These are phyloP conservation scores for Leishmania lainsoni DNA, from an alignment of 208 protist genomes.

Conservation along the genomic window DNA sequence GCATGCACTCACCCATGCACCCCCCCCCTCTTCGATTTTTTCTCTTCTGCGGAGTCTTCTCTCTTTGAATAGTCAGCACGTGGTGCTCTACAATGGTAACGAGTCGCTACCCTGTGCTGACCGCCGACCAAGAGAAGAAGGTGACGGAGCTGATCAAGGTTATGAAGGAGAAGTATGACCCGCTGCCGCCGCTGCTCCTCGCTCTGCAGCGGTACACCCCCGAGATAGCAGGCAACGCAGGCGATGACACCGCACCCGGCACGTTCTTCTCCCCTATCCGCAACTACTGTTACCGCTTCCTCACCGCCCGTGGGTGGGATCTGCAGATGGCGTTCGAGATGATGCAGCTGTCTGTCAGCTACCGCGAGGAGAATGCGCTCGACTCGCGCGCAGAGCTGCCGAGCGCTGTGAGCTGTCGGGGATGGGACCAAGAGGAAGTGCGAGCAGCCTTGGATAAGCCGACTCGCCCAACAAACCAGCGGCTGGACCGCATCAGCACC, in stretches of 20 bases:
- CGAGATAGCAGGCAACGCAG: neutral
- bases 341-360: conserved; percentile 28
- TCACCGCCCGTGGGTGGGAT: conserved; percentile 51
- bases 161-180: conserved; percentile 27
- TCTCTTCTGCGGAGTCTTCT: neutral
- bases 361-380: conserved; percentile 41
- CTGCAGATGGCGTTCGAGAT: conserved; percentile 57
- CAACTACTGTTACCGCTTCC: conserved; percentile 53
- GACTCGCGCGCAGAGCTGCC: conserved; percentile 44
- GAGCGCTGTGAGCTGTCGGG: conserved; percentile 40
- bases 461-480: neutral
- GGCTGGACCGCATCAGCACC: conserved; percentile 31
- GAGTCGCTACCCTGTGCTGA: conserved; percentile 29
- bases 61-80: neutral
- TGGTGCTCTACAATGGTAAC: neutral
- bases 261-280: conserved; percentile 36
- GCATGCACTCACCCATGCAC: neutral
- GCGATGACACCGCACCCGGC: conserved; percentile 3
- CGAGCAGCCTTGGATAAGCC: conserved; percentile 3
- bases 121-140: conserved; percentile 39
- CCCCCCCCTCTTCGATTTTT: neutral
- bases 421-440: conserved; percentile 42
- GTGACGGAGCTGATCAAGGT: conserved; percentile 41
- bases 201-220: neutral
- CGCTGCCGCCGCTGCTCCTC: conserved; percentile 9